Evolutionary conservation across 2,329 filamentous ascomycete species (phyloP).

Genomic region (Calonectria naviculata): DNA sequence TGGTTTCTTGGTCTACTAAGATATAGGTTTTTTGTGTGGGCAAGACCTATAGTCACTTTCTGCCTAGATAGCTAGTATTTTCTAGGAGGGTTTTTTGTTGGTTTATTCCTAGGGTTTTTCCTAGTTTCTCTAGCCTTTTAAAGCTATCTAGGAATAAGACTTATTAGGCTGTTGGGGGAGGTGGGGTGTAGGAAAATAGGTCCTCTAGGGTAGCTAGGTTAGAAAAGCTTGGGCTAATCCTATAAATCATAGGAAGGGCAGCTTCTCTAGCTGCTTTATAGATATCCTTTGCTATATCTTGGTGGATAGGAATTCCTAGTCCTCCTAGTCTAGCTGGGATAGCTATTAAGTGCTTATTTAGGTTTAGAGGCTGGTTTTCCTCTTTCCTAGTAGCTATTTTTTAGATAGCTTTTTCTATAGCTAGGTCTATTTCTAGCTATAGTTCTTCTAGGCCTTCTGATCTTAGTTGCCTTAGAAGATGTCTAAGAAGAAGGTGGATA

Average conservation of each 20-base stretch:
- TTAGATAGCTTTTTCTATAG: background rate
- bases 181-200: background rate
- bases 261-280: background rate
- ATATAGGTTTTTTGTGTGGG: background rate
- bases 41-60: background rate
- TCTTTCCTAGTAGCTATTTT: background rate
- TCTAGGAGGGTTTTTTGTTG: background rate
- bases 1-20: background rate
- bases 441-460: background rate
- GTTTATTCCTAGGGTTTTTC: background rate
- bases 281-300: background rate
- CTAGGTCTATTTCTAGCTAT: background rate
- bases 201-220: background rate
- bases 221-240: background rate
- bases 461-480: background rate
- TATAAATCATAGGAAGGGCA: background rate
- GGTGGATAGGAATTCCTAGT: background rate
- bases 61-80: background rate
- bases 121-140: background rate
- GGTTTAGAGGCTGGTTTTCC: background rate
- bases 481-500: background rate
- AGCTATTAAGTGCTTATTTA: background rate
- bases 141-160: background rate
- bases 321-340: background rate
- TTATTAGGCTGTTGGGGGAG: background rate